Evolutionary conservation across 176 grass and related monocot species (phyloP).

Genomic region (Aegilops tauschii): DNA sequence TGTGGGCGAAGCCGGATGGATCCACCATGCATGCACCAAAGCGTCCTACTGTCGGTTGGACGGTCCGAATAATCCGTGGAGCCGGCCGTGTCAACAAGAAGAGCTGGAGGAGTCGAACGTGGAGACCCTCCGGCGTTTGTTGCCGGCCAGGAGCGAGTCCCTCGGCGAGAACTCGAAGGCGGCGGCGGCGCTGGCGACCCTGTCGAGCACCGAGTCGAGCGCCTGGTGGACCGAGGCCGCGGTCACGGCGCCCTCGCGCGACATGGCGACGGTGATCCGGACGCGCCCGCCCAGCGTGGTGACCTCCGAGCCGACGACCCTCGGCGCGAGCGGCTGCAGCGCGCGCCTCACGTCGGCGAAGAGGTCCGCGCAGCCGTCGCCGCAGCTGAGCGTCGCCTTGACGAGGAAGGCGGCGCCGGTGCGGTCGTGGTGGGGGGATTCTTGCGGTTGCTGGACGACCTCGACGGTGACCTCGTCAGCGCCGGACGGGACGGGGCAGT

Average conservation of each 20-base stretch:
- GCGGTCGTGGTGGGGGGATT: neutral
- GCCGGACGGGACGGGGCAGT: conserved; percentile 65
- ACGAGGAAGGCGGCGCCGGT: conserved; percentile 29
- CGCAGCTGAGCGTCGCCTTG: conserved; percentile 76
- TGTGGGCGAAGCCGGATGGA: neutral
- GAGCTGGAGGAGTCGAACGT: conserved; percentile 72
- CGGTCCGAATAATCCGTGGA: too few species aligned
- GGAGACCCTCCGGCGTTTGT: conserved; percentile 65
- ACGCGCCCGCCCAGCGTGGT: conserved; percentile 77
- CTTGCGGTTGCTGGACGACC: neutral
- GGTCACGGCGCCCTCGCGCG: conserved; percentile 22
- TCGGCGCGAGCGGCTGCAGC: conserved; percentile 49
- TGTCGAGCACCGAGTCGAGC: conserved; percentile 58
- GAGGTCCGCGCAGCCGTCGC: conserved; percentile 64
- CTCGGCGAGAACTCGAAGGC: conserved; percentile 56
- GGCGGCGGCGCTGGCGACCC: conserved; percentile 40
- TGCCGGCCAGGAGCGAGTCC: conserved; percentile 45
- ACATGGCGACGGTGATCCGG: conserved; percentile 45
- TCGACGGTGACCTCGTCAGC: conserved; percentile 66
- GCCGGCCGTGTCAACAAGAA: conserved; percentile 42
- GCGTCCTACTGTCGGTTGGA: neutral
- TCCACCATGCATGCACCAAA: neutral
- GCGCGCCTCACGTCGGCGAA: conserved; percentile 54
- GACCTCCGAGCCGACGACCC: conserved; percentile 62
- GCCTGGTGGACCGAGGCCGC: conserved; percentile 49